phyloP scores from a whole-genome alignment of 805 yeast genomes.

The Suhomyces sp. region DNA sequence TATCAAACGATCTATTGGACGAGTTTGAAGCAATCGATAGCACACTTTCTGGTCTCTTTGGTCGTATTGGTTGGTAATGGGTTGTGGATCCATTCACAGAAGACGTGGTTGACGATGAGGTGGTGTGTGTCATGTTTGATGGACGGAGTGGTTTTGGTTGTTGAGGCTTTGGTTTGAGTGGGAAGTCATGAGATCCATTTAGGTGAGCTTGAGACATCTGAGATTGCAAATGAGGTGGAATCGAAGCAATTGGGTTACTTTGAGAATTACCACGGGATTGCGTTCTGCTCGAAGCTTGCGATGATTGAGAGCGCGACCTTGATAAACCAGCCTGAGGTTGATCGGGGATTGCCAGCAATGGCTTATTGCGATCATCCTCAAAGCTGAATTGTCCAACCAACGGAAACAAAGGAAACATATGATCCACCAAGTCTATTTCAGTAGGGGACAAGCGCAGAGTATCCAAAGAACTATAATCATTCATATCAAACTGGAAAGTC shows the following conservation, averaged over 20 bases:
- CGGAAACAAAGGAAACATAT: slow-evolving; percentile 44
- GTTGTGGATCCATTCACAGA: slow-evolving; percentile 5
- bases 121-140: neutral
- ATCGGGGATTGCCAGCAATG: slow-evolving; percentile 32
- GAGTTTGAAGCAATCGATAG: slow-evolving; percentile 39
- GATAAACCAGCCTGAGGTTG: slow-evolving; percentile 1
- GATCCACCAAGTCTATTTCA: slow-evolving; percentile 28
- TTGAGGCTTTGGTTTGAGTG: slow-evolving; percentile 11
- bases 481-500: slow-evolving; percentile 2
- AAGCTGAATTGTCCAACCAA: slow-evolving; percentile 39
- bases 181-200: neutral
- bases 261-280: too few relatives aligned
- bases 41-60: slow-evolving; percentile 41
- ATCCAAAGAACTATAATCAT: neutral
- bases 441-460: slow-evolving; percentile 10
- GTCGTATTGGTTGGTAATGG: slow-evolving; percentile 27
- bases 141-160: slow-evolving; percentile 25
- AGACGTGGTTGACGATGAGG: slow-evolving; percentile 3
- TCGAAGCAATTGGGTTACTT: too few relatives aligned
- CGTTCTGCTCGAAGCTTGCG: neutral
- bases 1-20: slow-evolving; percentile 21
- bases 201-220: too few relatives aligned
- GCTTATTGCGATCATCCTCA: slow-evolving; percentile 34
- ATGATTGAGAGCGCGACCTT: slow-evolving; percentile 2
- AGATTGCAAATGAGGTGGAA: too few relatives aligned